These are phyloP conservation scores for Isatis tinctoria DNA, from an alignment of 345 rosid genomes.

Conservation along the genomic window DNA sequence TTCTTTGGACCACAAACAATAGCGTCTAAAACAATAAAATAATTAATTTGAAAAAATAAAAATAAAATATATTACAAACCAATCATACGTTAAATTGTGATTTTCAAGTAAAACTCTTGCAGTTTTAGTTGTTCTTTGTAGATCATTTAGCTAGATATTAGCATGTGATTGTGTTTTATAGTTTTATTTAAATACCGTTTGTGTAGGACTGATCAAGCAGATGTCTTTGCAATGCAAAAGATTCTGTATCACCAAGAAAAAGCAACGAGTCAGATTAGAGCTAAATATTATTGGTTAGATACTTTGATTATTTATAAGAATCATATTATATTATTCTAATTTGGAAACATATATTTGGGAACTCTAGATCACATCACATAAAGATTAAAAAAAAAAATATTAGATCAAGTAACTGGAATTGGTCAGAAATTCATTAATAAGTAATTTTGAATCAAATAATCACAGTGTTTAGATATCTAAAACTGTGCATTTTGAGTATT, in stretches of 20 bases:
- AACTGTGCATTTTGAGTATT: not conserved
- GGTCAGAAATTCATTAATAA: not conserved
- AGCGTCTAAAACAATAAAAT: not conserved
- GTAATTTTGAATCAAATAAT: not conserved
- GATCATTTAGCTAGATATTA: not conserved
- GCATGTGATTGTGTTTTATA: not conserved
- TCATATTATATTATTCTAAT: not conserved
- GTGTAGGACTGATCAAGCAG: too few species aligned
- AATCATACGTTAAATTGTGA: not conserved
- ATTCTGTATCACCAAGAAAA: not conserved
- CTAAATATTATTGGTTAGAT: not conserved
- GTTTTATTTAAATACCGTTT: not conserved
- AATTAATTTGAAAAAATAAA: not conserved
- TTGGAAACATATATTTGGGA: not conserved
- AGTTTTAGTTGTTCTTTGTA: not conserved
- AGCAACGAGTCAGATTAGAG: not conserved
- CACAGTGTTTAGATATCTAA: not conserved
- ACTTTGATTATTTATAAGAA: not conserved
- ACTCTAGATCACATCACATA: not conserved
- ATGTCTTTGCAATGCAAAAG: too few species aligned
- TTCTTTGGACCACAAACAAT: not conserved
- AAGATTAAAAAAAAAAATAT: not conserved
- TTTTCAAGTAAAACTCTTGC: not conserved
- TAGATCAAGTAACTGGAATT: not conserved
- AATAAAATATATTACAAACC: not conserved